Conservation (phyloP, 1,284 basidiomycete genomes). For the Cryptococcus jaspeensis region DNA sequence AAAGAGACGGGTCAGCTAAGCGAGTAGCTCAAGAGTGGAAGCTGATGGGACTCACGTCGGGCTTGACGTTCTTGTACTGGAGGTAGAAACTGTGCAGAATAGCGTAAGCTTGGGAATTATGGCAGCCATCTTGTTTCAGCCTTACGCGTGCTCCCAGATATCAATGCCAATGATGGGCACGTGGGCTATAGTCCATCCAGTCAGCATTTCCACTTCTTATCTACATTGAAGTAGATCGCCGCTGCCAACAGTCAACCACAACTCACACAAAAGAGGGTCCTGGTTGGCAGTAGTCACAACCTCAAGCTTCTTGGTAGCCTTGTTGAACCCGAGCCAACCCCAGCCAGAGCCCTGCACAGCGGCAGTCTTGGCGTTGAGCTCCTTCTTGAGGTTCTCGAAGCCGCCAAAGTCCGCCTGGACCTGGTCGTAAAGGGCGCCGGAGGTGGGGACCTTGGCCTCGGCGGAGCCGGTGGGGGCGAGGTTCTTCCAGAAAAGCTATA, state of each 20-base stretch:
- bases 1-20: conserved; percentile 1
- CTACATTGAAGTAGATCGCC: neutral
- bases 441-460: conserved; percentile 62
- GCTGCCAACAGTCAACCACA: neutral
- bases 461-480: conserved; percentile 65
- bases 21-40: neutral
- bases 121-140: neutral
- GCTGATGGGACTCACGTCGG: conserved; percentile 63
- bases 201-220: neutral
- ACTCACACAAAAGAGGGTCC: conserved; percentile 75
- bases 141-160: conserved; percentile 67
- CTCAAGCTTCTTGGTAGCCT: conserved; percentile 72
- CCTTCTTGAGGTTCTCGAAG: conserved; percentile 69
- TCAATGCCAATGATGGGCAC: conserved; percentile 92
- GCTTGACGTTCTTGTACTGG: conserved; percentile 87
- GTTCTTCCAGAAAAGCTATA: conserved; percentile 98
- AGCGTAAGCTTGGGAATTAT: conserved; percentile 11
- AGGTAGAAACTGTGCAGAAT: conserved; percentile 61
- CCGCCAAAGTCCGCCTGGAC: conserved; percentile 83
- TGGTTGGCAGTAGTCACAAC: conserved; percentile 92
- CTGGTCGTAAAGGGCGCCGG: conserved; percentile 75
- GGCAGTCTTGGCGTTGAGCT: conserved; percentile 83
- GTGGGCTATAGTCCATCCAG: conserved; percentile 58
- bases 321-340: conserved; percentile 93
- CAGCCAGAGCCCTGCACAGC: conserved; percentile 96